Conservation (phyloP, 306 rosid species). For the Vicia villosa region DNA sequence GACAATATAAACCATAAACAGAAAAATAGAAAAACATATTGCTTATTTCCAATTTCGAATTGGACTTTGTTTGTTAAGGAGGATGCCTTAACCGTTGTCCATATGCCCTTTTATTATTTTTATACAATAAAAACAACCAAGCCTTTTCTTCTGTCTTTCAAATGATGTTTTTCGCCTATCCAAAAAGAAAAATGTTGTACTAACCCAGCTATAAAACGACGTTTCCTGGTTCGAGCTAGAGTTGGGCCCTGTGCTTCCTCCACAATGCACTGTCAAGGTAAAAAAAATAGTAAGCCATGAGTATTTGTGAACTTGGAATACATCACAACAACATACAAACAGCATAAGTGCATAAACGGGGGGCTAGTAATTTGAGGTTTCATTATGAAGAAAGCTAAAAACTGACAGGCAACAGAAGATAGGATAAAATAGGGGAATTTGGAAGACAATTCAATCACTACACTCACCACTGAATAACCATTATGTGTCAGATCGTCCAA, state of each 20-base stretch:
- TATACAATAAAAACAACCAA: not conserved
- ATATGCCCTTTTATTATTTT: not conserved
- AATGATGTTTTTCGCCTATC: not conserved
- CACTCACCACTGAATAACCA: constrained; percentile 92
- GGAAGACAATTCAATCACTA: constrained; percentile 33
- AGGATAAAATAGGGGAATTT: not conserved
- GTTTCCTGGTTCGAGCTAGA: constrained; percentile 88
- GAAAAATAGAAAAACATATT: not conserved
- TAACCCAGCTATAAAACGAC: constrained; percentile 89
- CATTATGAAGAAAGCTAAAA: constrained; percentile 24
- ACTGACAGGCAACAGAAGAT: constrained; percentile 13
- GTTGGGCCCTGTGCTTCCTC: constrained; percentile 97
- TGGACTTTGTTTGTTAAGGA: constrained; percentile 7
- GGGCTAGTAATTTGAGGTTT: constrained; percentile 9
- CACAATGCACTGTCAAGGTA: constrained; percentile 79
- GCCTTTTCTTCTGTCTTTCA: not conserved
- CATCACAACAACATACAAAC: constrained; percentile 27
- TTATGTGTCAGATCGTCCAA: constrained; percentile 83
- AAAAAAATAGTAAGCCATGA: constrained; percentile 34
- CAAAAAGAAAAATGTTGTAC: constrained; percentile 8
- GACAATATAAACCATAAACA: not conserved
- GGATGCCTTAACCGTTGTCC: constrained; percentile 2
- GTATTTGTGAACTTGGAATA: constrained; percentile 22
- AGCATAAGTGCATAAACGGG: constrained; percentile 12
- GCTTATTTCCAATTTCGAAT: constrained; percentile 22